Evolutionary conservation across 2,329 filamentous ascomycete genomes (phyloP), one percentile per base, ranked within the genome.

Genomic region (Pseudogymnoascus sp.): DNA sequence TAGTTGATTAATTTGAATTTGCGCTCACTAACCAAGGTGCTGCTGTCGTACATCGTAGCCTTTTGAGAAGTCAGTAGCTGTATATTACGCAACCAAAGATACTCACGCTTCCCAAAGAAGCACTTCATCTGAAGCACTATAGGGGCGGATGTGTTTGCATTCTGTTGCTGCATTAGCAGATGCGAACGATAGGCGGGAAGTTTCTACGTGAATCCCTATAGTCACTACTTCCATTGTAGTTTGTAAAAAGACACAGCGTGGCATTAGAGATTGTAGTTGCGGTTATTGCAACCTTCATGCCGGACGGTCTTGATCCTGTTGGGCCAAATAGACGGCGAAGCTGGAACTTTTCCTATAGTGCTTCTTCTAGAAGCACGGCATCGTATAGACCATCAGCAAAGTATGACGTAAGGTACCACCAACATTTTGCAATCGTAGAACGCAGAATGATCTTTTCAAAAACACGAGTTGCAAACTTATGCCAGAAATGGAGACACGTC

Each of bases 81-180:
- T 14, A 14, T 35, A 35, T 45, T 59, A 28, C 38, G 31, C 16
- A 21, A n/a, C 16, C 12, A 52, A 58, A 25, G 11, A 52, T 14
- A 66, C 67, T 61, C 63, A 70, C 66, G 65, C 66, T 65, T 69
- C 67, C 67, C 64, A 70, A 33, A 68, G 49, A 23, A 64, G 60
- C 23, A 66, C 60, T 45, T 69, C 64, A 38, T 66, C 63, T n/a
- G 52, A 52, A 21, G 60, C 40, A 16, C 65, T 41, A 14, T 25
- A 43, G 1, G 61, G 62, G 59, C 63, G 63, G 62, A 69, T 58
- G 43, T 66, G 59, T 63, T 68, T 65, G 64, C 67, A 69, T 9
- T 64, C 66, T 69, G 25, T 11, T 40, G 25, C 7, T 12, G 2
- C 12, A 37, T 33, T 23, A 55, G 23, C 14, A n/a, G 23, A 33